Evolutionary conservation across 495 filamentous ascomycete genomes (phyloP).

Genomic region (Aspergillus saccharolyticus): DNA sequence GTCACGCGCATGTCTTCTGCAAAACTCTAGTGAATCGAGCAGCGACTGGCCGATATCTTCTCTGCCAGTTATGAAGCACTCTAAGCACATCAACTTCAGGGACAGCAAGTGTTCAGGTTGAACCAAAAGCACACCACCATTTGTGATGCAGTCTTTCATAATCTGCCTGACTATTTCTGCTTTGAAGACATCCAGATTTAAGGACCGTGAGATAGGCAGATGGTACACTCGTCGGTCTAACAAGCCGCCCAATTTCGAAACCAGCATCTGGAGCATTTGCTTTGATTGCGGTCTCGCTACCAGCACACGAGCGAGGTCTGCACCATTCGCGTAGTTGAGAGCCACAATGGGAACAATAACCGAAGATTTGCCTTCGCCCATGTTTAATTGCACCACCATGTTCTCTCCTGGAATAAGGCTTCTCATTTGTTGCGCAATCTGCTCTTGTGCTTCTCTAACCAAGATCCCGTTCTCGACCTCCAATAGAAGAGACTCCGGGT

Average conservation of each 20-base stretch:
- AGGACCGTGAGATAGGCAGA: conserved; percentile 56
- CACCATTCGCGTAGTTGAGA: conserved; percentile 47
- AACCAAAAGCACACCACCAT: conserved; percentile 53
- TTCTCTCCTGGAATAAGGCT: conserved; percentile 35
- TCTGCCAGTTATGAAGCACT: no score
- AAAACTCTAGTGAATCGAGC: no score
- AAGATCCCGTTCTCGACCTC: conserved; percentile 61
- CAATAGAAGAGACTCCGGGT: conserved; percentile 56
- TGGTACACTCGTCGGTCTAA: conserved; percentile 53
- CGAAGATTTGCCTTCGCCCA: conserved; percentile 72
- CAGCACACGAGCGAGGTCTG: conserved; percentile 52
- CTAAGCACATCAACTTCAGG: conserved; percentile 45
- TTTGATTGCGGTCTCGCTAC: conserved; percentile 58
- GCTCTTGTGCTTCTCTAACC: conserved; percentile 55
- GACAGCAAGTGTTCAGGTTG: conserved; percentile 71
- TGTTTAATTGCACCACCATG: conserved; percentile 65
- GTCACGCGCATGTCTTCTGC: conserved; percentile 35
- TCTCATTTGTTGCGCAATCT: conserved; percentile 56
- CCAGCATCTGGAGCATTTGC: conserved; percentile 61
- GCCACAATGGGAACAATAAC: conserved; percentile 65
- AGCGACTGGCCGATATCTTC: neutral
- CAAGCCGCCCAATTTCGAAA: conserved; percentile 55
- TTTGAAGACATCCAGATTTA: conserved; percentile 31
- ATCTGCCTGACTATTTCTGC: conserved; percentile 14
- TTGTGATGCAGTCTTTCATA: conserved; percentile 39